Conservation (phyloP, 345 rosid species). For the Nasturtium officinale region DNA sequence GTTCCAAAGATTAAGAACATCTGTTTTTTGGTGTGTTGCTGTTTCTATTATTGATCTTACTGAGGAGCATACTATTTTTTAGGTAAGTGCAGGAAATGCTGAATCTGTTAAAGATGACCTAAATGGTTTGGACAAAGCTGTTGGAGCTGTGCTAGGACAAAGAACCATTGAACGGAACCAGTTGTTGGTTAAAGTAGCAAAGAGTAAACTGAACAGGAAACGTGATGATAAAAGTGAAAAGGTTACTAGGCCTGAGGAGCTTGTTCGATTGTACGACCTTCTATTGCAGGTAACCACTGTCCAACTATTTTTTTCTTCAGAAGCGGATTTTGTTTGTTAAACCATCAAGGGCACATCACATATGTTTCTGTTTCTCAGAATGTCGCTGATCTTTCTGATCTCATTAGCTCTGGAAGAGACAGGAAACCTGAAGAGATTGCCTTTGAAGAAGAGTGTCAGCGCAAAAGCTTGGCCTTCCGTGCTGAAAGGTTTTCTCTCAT, state of each 20-base stretch:
- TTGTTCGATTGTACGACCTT: slow-evolving; percentile 93
- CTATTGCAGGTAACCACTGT: slow-evolving; percentile 68
- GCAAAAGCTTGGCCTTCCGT: slow-evolving; percentile 73
- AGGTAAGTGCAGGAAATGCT: slow-evolving; percentile 94
- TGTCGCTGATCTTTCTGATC: slow-evolving; percentile 94
- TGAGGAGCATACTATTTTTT: slow-evolving; percentile 32
- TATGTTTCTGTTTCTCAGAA: slow-evolving; percentile 58
- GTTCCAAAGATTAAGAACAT: not conserved
- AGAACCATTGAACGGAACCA: slow-evolving; percentile 93
- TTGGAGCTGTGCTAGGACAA: slow-evolving; percentile 85
- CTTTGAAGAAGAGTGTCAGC: slow-evolving; percentile 77
- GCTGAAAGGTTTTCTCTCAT: slow-evolving; percentile 73
- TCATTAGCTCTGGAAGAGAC: slow-evolving; percentile 96
- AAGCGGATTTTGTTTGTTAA: slow-evolving; percentile 8
- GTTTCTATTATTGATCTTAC: slow-evolving; percentile 30
- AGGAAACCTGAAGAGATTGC: slow-evolving; percentile 86
- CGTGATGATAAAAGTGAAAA: slow-evolving; percentile 91
- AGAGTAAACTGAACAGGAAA: slow-evolving; percentile 77
- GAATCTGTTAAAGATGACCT: slow-evolving; percentile 90
- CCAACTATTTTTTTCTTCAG: slow-evolving; percentile 9
- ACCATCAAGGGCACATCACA: slow-evolving; percentile 22
- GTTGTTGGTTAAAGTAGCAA: slow-evolving; percentile 82
- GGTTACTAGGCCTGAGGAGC: slow-evolving; percentile 93
- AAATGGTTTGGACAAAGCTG: slow-evolving; percentile 97
- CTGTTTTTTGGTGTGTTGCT: slow-evolving; percentile 25